A percentile compares a stretch with the other conserved stretches of the same genome.
phyloP scores from a whole-genome alignment of 1,284 basidiomycete genomes.

The Leccinum griseonigrum region DNA sequence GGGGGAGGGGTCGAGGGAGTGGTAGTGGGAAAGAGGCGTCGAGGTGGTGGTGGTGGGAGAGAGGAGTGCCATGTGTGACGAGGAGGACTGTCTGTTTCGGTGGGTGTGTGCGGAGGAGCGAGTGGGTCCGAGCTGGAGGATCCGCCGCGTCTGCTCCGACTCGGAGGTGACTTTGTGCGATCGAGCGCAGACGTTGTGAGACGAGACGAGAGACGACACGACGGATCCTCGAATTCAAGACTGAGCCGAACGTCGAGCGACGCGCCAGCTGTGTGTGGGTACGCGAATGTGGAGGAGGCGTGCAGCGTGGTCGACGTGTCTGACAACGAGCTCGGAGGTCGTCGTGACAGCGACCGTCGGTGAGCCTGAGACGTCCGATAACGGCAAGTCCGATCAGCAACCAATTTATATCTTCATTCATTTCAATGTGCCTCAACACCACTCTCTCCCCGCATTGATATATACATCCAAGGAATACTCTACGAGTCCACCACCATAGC shows the following conservation, averaged over 20 bases:
- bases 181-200: constrained; percentile 34
- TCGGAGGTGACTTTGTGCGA: constrained; percentile 40
- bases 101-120: constrained; percentile 10
- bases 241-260: background rate
- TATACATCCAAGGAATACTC: background rate
- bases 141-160: constrained; percentile 46
- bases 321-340: constrained; percentile 6
- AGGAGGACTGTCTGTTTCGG: constrained; percentile 4
- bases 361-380: constrained; percentile 10
- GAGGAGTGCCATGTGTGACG: constrained; percentile 26
- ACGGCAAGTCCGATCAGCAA: constrained; percentile 23
- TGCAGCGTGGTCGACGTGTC: constrained; percentile 17
- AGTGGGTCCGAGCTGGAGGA: constrained; percentile 37
- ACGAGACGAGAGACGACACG: constrained; percentile 43
- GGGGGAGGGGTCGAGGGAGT: constrained; percentile 37
- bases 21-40: constrained; percentile 35
- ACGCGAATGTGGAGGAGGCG: background rate
- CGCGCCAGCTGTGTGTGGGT: constrained; percentile 3
- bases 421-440: background rate
- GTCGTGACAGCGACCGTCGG: constrained; percentile 6
- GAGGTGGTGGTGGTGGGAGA: constrained; percentile 25
- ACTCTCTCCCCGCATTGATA: background rate
- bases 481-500: constrained; percentile 39
- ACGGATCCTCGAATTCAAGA: constrained; percentile 20
- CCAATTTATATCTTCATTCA: background rate